phyloP scores from a whole-genome alignment of 208 protist genomes.

The Leishmania tarentolae region DNA sequence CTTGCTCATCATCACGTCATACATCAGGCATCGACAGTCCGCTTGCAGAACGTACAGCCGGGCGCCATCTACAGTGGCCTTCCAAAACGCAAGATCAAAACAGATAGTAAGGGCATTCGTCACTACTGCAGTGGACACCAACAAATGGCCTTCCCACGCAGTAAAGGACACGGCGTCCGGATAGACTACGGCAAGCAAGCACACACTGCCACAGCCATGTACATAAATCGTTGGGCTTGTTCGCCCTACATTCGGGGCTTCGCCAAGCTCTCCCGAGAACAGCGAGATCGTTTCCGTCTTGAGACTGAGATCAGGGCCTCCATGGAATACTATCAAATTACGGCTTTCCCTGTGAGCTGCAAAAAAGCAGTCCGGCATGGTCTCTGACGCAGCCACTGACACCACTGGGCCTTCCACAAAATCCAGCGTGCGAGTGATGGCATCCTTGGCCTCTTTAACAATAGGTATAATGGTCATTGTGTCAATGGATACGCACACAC shows the following conservation, averaged over 20 bases:
- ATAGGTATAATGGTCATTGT: not conserved
- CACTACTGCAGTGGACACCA: constrained; percentile 23
- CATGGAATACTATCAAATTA: constrained; percentile 17
- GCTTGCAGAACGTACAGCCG: constrained; percentile 28
- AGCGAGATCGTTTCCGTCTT: not conserved
- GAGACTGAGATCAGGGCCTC: not conserved
- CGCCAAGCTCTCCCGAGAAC: not conserved
- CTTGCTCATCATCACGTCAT: constrained; percentile 27
- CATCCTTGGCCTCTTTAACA: not conserved
- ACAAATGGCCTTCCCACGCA: constrained; percentile 8
- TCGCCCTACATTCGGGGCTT: too few species aligned
- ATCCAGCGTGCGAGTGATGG: not conserved
- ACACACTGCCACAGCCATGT: not conserved
- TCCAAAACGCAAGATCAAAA: constrained; percentile 32
- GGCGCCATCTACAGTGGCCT: constrained; percentile 8
- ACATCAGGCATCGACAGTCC: constrained; percentile 35
- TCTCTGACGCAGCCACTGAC: constrained; percentile 7
- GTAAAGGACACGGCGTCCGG: constrained; percentile 32
- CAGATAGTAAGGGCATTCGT: constrained; percentile 36
- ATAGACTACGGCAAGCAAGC: constrained; percentile 31
- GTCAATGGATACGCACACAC: constrained; percentile 11
- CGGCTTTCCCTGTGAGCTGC: constrained; percentile 7
- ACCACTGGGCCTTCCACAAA: not conserved
- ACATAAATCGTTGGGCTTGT: constrained; percentile 7
- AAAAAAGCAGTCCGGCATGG: constrained; percentile 8